phyloP scores from a whole-genome alignment of 306 rosid species.

The Prunus armeniaca region DNA sequence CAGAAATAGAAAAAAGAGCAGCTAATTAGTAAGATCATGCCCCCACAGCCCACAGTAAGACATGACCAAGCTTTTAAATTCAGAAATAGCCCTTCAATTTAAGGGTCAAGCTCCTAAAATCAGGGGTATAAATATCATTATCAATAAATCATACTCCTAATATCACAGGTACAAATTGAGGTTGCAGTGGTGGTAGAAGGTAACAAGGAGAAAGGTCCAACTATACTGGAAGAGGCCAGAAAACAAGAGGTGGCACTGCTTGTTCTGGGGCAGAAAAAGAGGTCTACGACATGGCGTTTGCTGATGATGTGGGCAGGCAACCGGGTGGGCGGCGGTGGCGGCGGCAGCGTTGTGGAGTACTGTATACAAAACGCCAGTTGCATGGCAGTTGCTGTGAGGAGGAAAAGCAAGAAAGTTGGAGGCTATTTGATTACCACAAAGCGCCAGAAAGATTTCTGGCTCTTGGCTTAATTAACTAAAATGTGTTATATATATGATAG shows the following conservation, averaged over 20 bases:
- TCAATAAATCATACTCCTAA: neutral
- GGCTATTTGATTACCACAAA: constrained; percentile 95
- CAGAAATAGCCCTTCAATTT: too few species aligned
- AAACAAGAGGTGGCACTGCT: constrained; percentile 66
- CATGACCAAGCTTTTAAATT: too few species aligned
- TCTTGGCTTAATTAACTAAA: constrained; percentile 50
- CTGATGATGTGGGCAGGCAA: constrained; percentile 87
- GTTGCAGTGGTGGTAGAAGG: constrained; percentile 68
- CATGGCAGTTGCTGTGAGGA: constrained; percentile 93
- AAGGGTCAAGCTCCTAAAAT: neutral
- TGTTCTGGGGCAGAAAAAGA: constrained; percentile 87
- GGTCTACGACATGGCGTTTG: constrained; percentile 82
- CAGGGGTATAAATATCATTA: neutral
- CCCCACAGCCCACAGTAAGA: too few species aligned
- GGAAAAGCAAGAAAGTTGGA: constrained; percentile 75
- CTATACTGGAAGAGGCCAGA: constrained; percentile 86
- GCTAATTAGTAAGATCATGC: too few species aligned
- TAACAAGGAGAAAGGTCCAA: constrained; percentile 66
- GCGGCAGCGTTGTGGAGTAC: constrained; percentile 61
- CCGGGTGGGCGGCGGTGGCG: constrained; percentile 7
- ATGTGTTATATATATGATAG: neutral
- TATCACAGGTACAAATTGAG: constrained; percentile 70
- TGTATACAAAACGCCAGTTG: constrained; percentile 87
- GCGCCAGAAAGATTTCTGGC: constrained; percentile 98
- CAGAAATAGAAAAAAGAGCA: too few species aligned